Conservation (phyloP, 2,329 filamentous ascomycete species). For the Pseudocercospora vitis region DNA sequence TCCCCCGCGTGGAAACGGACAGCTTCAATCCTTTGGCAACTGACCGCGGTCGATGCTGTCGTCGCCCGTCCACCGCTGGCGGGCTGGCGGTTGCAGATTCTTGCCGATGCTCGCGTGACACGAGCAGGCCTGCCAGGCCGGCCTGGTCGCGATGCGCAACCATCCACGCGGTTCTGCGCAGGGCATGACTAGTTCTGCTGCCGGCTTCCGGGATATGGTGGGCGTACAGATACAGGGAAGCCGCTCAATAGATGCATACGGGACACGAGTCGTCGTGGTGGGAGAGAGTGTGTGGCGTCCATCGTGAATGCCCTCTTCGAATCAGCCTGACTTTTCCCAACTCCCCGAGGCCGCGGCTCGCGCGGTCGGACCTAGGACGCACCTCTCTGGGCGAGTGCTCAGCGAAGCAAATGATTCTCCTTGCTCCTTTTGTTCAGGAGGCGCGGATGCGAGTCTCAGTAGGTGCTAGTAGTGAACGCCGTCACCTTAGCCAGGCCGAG, state of each 20-base stretch:
- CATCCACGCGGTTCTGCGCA: constrained; percentile 11
- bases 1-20: background rate
- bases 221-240: background rate
- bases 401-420: too few species aligned
- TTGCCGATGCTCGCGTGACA: background rate
- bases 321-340: constrained; percentile 14
- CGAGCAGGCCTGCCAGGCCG: background rate
- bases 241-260: constrained; percentile 12
- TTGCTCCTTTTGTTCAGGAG: constrained; percentile 6
- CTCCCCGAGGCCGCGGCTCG: constrained; percentile 12
- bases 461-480: constrained; percentile 9
- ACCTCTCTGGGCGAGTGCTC: constrained; percentile 17
- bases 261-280: constrained; percentile 2
- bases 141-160: constrained; percentile 9
- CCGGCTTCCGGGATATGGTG: constrained; percentile 11
- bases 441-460: constrained; percentile 15
- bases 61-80: background rate
- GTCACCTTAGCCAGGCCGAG: constrained; percentile 7
- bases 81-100: background rate
- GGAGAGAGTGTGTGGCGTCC: constrained; percentile 5
- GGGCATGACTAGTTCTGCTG: constrained; percentile 8
- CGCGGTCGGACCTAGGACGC: background rate
- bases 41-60: background rate
- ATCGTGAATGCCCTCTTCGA: constrained; percentile 8
- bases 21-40: background rate